A percentile compares a stretch with the other conserved stretches of the same genome.
Conservation (phyloP, 176 grass and related monocot species). For the Avena sativa region DNA sequence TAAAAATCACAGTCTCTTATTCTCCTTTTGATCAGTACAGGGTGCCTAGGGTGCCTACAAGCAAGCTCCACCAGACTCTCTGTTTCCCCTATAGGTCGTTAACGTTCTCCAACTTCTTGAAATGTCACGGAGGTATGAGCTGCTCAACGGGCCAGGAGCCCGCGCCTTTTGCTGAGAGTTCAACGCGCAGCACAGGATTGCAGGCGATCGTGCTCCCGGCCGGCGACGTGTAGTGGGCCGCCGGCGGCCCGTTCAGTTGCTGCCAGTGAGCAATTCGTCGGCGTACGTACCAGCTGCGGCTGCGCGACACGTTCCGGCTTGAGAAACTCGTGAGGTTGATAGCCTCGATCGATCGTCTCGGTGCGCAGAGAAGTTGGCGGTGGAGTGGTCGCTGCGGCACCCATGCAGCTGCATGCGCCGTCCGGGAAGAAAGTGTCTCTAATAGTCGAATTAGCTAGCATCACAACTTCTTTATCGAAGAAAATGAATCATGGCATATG, state of each 20-base stretch:
- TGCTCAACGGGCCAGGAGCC: background rate
- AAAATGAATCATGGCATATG: background rate
- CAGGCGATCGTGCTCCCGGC: constrained; percentile 13
- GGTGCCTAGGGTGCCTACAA: too few relatives aligned
- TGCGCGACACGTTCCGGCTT: constrained; percentile 30
- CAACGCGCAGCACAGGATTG: background rate
- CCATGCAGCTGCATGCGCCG: background rate
- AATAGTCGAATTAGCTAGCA: too few relatives aligned
- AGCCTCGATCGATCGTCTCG: background rate
- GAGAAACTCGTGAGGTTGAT: background rate
- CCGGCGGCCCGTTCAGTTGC: background rate
- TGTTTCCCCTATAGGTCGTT: too few relatives aligned
- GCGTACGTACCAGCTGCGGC: background rate
- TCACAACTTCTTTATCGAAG: background rate
- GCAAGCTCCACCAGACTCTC: too few relatives aligned
- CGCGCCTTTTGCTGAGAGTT: constrained; percentile 32
- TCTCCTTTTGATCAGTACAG: too few relatives aligned
- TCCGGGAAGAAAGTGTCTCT: background rate
- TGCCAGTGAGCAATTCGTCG: background rate
- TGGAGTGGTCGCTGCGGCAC: background rate
- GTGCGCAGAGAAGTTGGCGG: constrained; percentile 26
- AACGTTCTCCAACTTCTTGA: too few relatives aligned
- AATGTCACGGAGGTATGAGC: too few relatives aligned
- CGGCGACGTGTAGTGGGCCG: constrained; percentile 31
- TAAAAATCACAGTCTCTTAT: too few relatives aligned